A percentile compares a stretch with the other conserved stretches of the same genome.
These are phyloP conservation scores for Aspergillus conjunctus DNA, from an alignment of 495 filamentous ascomycete genomes.

Conservation along the genomic window DNA sequence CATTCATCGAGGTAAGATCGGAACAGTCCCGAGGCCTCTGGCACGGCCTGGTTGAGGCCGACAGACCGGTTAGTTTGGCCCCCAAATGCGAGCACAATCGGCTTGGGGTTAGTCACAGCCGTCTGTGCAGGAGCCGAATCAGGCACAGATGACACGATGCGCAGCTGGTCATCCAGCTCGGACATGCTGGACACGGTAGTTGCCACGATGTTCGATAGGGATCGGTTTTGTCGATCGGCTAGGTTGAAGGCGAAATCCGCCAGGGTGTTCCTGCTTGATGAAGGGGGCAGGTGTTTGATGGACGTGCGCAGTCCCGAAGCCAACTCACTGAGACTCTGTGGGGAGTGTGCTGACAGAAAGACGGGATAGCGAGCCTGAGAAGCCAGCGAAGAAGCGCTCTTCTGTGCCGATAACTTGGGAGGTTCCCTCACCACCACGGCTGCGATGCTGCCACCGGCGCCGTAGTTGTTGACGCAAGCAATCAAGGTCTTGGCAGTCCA, in stretches of 20 bases:
- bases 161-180: conserved; percentile 5
- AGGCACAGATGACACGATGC: background rate
- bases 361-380: too few species aligned
- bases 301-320: background rate
- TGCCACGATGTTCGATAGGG: conserved; percentile 1
- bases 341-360: conserved; percentile 5
- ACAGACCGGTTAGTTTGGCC: conserved; percentile 10
- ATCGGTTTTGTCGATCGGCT: conserved; percentile 4
- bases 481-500: background rate
- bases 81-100: conserved; percentile 12
- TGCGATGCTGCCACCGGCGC: background rate
- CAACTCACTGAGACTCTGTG: conserved; percentile 1
- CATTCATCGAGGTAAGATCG: conserved; percentile 28
- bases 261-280: background rate
- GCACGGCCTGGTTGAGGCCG: background rate
- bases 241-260: conserved; percentile 12
- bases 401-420: too few species aligned
- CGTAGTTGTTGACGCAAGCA: conserved; percentile 20
- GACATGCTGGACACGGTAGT: background rate
- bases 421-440: too few species aligned
- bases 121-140: background rate
- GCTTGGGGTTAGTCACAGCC: background rate
- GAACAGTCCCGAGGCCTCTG: background rate
- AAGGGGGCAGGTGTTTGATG: background rate
- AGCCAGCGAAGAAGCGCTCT: too few species aligned